Conservation (phyloP, 2,329 filamentous ascomycete genomes). For the Penicillium sp. region DNA sequence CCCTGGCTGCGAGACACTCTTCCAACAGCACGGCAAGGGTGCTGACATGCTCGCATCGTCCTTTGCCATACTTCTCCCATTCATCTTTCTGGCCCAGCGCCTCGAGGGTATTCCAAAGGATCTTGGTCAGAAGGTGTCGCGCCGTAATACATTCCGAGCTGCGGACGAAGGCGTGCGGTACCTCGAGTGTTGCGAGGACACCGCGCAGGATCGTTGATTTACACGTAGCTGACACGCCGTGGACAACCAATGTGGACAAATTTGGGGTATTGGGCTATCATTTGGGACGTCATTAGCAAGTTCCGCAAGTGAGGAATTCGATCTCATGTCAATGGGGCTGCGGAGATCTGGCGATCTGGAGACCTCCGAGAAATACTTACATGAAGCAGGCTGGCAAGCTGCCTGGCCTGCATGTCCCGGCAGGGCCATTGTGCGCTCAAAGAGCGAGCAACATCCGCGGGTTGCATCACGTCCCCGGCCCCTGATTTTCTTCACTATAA, state of each 20-base stretch:
- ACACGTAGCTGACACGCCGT: conserved; percentile 84
- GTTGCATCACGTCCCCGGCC: conserved; percentile 30
- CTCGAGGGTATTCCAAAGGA: conserved; percentile 43
- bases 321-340: not conserved
- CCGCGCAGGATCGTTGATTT: conserved; percentile 72
- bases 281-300: not conserved
- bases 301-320: not conserved
- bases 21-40: conserved; percentile 72
- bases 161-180: conserved; percentile 45
- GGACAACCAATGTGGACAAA: conserved; percentile 72
- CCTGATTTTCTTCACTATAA: not conserved
- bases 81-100: conserved; percentile 40
- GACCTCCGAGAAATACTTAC: conserved; percentile 31
- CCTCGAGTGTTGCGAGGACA: conserved; percentile 63
- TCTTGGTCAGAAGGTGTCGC: conserved; percentile 49
- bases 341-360: not conserved
- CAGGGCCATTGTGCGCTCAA: conserved; percentile 47
- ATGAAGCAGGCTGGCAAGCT: conserved; percentile 45
- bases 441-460: conserved; percentile 36
- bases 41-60: conserved; percentile 77
- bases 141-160: conserved; percentile 51
- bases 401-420: conserved; percentile 45
- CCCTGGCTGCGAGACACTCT: conserved; percentile 37
- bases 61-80: conserved; percentile 52
- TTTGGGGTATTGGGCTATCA: conserved; percentile 57